phyloP scores from a whole-genome alignment of 441 rosid genomes.

The Adansonia grandidieri region DNA sequence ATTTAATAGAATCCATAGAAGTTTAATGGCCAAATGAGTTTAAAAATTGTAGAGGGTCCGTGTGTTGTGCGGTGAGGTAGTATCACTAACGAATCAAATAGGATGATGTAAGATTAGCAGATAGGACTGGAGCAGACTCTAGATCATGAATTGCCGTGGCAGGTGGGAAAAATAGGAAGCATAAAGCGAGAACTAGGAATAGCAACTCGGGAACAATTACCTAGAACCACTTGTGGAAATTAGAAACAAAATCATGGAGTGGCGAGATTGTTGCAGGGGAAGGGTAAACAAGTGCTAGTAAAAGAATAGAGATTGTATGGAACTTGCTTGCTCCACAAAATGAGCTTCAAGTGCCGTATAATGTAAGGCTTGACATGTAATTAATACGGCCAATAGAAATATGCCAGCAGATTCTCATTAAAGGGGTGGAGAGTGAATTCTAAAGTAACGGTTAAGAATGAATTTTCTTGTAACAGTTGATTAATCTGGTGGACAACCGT shows the following conservation, averaged over 20 bases:
- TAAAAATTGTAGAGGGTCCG: neutral
- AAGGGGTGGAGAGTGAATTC: neutral
- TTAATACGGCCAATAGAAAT: neutral
- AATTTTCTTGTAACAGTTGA: neutral
- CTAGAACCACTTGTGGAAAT: neutral
- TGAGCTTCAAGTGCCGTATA: neutral
- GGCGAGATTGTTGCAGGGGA: neutral
- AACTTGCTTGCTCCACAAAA: constrained; percentile 8
- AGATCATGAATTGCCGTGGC: neutral
- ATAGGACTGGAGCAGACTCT: constrained; percentile 11
- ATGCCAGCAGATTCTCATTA: constrained; percentile 5
- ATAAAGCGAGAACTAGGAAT: neutral
- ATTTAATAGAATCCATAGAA: neutral
- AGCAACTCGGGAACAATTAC: neutral
- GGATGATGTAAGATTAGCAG: constrained; percentile 1
- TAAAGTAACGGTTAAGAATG: neutral
- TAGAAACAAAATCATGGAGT: neutral
- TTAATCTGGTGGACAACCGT: constrained; percentile 1
- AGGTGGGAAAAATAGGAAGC: neutral
- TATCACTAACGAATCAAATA: neutral
- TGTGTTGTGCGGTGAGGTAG: neutral
- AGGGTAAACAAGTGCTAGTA: neutral
- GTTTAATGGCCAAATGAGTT: constrained; percentile 8
- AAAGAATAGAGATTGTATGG: neutral
- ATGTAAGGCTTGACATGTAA: neutral